A percentile compares a stretch with the other conserved stretches of the same genome.
Evolutionary conservation across 257 asterid species (phyloP).

Genomic region (Anisodus tanguticus): DNA sequence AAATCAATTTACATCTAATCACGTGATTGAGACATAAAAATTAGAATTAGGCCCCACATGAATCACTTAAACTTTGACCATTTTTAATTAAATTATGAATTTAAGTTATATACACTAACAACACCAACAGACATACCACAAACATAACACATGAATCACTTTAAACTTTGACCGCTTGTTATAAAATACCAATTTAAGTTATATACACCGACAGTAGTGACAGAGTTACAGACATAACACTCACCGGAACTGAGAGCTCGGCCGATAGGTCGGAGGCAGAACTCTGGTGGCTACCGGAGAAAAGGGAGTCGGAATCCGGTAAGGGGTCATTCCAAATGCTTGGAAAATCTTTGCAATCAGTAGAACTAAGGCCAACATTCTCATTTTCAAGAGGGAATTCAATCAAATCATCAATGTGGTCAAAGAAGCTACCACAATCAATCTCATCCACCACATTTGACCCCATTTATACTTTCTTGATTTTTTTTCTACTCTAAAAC

Average conservation of each 20-base stretch:
- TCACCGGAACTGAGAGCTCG: slow-evolving; percentile 90
- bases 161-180: not conserved
- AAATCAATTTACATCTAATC: not conserved
- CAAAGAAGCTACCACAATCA: slow-evolving; percentile 84
- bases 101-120: not conserved
- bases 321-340: slow-evolving; percentile 70
- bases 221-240: slow-evolving; percentile 12
- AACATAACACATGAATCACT: not conserved
- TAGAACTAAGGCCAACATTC: slow-evolving; percentile 53
- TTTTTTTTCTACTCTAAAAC: not conserved
- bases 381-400: slow-evolving; percentile 84
- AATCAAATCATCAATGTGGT: slow-evolving; percentile 87
- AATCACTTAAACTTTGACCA: not conserved
- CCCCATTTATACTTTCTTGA: slow-evolving; percentile 50
- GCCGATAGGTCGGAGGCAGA: slow-evolving; percentile 66
- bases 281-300: slow-evolving; percentile 47
- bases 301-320: slow-evolving; percentile 59
- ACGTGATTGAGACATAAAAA: not conserved
- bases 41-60: not conserved
- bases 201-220: not conserved
- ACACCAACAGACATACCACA: not conserved
- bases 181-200: not conserved
- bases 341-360: slow-evolving; percentile 62
- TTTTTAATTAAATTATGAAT: not conserved
- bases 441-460: slow-evolving; percentile 68